phyloP scores from a whole-genome alignment of 129 eudicot species.

The Helianthus tuberosus region DNA sequence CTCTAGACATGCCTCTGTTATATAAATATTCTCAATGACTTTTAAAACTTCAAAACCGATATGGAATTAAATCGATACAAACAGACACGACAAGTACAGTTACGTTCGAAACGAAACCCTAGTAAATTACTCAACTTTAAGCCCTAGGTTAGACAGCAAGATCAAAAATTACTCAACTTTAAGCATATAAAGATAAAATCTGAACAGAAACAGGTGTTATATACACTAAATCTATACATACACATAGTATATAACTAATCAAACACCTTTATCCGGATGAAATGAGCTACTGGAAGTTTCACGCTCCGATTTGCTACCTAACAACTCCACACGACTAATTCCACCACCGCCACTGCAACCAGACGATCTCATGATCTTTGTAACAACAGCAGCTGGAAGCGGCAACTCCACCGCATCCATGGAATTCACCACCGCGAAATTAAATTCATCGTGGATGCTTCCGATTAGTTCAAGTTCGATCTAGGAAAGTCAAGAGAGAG shows the following conservation, averaged over 20 bases:
- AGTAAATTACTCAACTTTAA: constrained; percentile 12
- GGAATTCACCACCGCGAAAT: constrained; percentile 37
- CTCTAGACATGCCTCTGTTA: too few species aligned
- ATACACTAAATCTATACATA: constrained; percentile 6
- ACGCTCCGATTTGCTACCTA: constrained; percentile 27
- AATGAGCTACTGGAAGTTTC: constrained; percentile 42
- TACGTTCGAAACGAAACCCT: background rate
- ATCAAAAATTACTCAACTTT: background rate
- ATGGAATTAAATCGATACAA: too few species aligned
- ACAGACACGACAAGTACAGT: too few species aligned
- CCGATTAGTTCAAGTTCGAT: constrained; percentile 20
- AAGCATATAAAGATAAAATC: background rate
- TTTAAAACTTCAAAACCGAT: too few species aligned
- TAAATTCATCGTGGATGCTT: constrained; percentile 17
- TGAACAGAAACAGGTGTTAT: background rate
- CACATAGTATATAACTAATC: background rate
- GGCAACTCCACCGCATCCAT: constrained; percentile 59
- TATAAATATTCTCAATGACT: too few species aligned
- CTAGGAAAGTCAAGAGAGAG: background rate
- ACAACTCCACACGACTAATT: constrained; percentile 45
- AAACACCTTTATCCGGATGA: constrained; percentile 50
- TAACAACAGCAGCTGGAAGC: constrained; percentile 48
- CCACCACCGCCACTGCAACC: constrained; percentile 63
- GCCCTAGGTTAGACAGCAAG: constrained; percentile 23
- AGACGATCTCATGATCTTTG: constrained; percentile 83